phyloP scores from a whole-genome alignment of 2,329 filamentous ascomycete species.

The Chaetothyriales sp. region DNA sequence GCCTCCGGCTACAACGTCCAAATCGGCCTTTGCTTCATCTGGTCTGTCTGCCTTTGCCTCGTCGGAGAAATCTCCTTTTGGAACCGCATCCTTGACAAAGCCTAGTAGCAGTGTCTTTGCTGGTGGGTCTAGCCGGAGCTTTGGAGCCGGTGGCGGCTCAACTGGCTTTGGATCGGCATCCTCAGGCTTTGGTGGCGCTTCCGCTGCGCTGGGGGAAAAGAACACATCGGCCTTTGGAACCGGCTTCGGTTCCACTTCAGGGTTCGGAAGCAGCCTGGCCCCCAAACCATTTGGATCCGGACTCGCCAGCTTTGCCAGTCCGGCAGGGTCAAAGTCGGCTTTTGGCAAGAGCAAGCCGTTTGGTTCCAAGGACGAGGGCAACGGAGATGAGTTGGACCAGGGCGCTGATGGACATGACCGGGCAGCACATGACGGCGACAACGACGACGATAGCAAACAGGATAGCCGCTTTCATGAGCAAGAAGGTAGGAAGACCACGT shows the following conservation, averaged over 20 bases:
- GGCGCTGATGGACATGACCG: slow-evolving; percentile 37
- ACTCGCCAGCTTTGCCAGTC: slow-evolving; percentile 35
- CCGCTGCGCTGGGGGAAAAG: slow-evolving; percentile 20
- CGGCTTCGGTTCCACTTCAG: slow-evolving; percentile 15
- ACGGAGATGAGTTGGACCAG: slow-evolving; percentile 41
- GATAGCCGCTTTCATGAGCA: slow-evolving; percentile 39
- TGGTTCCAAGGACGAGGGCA: slow-evolving; percentile 32
- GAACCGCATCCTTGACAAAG: slow-evolving; percentile 30
- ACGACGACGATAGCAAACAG: slow-evolving; percentile 36
- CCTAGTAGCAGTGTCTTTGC: slow-evolving; percentile 22
- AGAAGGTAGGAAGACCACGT: slow-evolving; percentile 42
- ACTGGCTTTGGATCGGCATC: slow-evolving; percentile 22
- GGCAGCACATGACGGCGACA: slow-evolving; percentile 37
- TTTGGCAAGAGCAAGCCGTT: slow-evolving; percentile 44
- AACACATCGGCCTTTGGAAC: slow-evolving; percentile 15
- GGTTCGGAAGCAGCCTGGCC: slow-evolving; percentile 21
- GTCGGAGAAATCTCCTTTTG: slow-evolving; percentile 49
- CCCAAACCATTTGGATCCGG: slow-evolving; percentile 23
- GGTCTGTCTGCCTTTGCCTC: slow-evolving; percentile 52
- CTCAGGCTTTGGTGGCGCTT: slow-evolving; percentile 18
- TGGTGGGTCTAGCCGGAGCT: slow-evolving; percentile 9
- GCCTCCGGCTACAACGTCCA: slow-evolving; percentile 41
- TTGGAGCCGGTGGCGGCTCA: slow-evolving; percentile 4
- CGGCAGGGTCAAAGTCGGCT: slow-evolving; percentile 33
- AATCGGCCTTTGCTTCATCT: slow-evolving; percentile 52